Base-by-base conservation (phyloP, 2,329 filamentous ascomycete genomes). In the Metarhizium anisopliae region DNA sequence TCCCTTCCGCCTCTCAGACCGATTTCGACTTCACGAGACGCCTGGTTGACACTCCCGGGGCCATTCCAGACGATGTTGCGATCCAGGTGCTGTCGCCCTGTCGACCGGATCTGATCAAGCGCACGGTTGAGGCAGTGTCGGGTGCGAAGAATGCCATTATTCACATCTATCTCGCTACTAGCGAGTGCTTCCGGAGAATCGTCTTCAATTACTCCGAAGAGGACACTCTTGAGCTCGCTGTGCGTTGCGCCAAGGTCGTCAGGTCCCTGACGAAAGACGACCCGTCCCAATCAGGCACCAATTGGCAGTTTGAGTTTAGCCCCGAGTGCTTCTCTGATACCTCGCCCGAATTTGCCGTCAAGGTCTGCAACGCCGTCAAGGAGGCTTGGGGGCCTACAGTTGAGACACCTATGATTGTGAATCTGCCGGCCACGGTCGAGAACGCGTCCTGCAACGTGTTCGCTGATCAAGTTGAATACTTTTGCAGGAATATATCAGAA, bases 391-490 rank as follows among this genome's bases (percentile, higher is more conserved):
- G 80, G 59, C 93, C 94, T 1, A 84, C 82, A 0, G 83, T 77
- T 43, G 83, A 90, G 70, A 86, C 84, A 63, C 89, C 87, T 51
- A 90, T 99, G 71, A 95, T 99, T 68, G 94, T 99, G 80, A 97
- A 97, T 75, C 80, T 99, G 53, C 93, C 94, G 0, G 93, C 94
- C 2, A 99, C 94, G 0, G 93, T 97, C 40, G 94, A 99, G 74
- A 86, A 96, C 85, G 76, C 90, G 0, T 96, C 94, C 1, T 92
- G 92, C 38, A 99, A 99, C 69, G 82, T 96, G 51, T 99, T 94
- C 69, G 94, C 94, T 52, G 94, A 99, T 68, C 88, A 95, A 74
- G 89, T 99, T 59, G 94, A 99, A 70, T 95, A 90, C 74, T 99
- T 99, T 73, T 95, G 90, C 76, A 83, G 79, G 53, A 80, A 93